Percentiles rank a stretch among this genome's conserved stretches.
Conservation (phyloP, 164 flowering plant species). For the Stephania cephalantha region DNA sequence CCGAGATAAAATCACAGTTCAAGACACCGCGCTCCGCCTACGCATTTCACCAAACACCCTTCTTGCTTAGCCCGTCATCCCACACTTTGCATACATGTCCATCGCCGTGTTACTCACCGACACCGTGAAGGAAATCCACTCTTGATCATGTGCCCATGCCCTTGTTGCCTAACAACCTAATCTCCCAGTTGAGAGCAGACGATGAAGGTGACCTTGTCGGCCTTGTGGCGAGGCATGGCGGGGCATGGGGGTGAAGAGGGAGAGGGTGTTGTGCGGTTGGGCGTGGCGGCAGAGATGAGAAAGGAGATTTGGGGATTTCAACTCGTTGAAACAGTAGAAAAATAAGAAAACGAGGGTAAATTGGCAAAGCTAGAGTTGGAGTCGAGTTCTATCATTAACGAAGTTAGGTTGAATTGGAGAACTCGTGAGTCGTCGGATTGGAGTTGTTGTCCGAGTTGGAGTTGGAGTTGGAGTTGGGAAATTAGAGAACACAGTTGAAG, state of each 20-base stretch:
- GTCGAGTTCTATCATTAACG: too few species aligned
- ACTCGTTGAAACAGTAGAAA: too few species aligned
- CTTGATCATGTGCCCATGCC: conserved; percentile 38
- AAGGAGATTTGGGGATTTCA: too few species aligned
- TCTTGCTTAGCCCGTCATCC: conserved; percentile 35
- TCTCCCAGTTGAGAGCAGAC: conserved; percentile 38
- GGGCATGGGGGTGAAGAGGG: conserved; percentile 26
- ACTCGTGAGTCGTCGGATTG: too few species aligned
- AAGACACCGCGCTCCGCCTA: conserved; percentile 50
- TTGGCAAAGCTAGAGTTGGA: too few species aligned
- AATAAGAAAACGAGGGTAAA: too few species aligned
- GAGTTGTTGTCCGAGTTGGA: too few species aligned
- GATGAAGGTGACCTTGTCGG: conserved; percentile 49
- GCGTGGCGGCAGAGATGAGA: conserved; percentile 14
- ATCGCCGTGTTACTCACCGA: conserved; percentile 43
- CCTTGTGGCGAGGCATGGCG: conserved; percentile 27
- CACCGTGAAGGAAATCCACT: conserved; percentile 30
- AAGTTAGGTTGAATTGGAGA: too few species aligned
- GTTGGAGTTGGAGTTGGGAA: too few species aligned
- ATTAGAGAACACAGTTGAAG: too few species aligned
- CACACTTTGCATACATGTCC: conserved; percentile 68
- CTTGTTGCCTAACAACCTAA: conserved; percentile 29
- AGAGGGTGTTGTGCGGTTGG: conserved; percentile 23
- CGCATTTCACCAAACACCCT: conserved; percentile 41
- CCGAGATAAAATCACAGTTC: conserved; percentile 53